Evolutionary conservation across 441 rosid genomes (phyloP), one percentile per base, ranked within the genome.

Genomic region (Euphorbia celastroides): DNA sequence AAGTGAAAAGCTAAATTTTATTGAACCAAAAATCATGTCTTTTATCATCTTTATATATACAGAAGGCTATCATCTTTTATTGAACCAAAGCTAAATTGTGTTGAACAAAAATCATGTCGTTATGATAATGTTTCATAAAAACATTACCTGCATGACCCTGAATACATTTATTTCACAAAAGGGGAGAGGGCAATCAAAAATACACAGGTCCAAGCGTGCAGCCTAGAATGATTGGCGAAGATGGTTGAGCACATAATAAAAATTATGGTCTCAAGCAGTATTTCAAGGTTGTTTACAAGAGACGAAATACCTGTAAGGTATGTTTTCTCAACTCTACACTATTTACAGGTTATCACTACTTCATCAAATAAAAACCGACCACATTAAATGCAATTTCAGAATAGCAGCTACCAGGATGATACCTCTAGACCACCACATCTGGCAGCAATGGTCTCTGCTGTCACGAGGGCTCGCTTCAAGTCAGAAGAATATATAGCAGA

Each of bases 401-500:
- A 65, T 13, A 30, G 12, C 31, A 68, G n/a, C 64, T 27, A 34
- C 34, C 42, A 65, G 28, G 65, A 52, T 11, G 71, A 72, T 61
- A 86, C 92, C 92, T 84, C 81, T 25, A 80, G 64, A 60, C 82
- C 78, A 62, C 85, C 93, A 57, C 96, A 87, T 10, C 74, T 70
- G 50, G 83, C 57, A 25, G 94, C 92, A 60, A 93, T 90, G 1
- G 68, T 73, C 82, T 84, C 78, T 11, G 97, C 92, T 12, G 91
- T 86, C 76, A 78, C 88, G 46, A 67, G 74, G 38, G 96, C 98
- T 77, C 96, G 82, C 73, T 90, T 90, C 76, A 93, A 74, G 70
- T 93, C 88, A 77, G 94, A 93, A 66, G 91, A 83, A 71, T 90
- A 93, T 0, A 92, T 74, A 41, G 70, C 77, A 57, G 89, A 77